Base-by-base conservation (phyloP, 345 rosid species). In the Draba incana region DNA sequence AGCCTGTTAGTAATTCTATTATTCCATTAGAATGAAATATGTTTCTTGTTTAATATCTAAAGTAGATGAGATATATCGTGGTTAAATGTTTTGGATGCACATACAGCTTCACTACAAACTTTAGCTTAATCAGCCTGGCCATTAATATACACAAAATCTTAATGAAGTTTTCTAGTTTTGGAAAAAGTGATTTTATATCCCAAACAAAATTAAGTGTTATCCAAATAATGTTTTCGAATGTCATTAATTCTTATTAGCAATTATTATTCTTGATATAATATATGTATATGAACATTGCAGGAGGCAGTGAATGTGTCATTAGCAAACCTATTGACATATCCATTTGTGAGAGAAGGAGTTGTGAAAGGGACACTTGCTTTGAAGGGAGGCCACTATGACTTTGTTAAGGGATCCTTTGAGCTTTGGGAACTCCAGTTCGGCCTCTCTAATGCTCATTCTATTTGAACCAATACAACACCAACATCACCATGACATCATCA, bases 231-330 rank as follows among this genome's bases (percentile, higher is more conserved):
- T 13, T 42, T 20, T 25, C 2, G 20, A 14, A 39, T 51, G 15
- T 61, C 45, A 12, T 44, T 45, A 13, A 8, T 56, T 8, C 10
- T 8, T 9, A 54, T 4, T 20, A 5, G 16, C 20, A 45, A 44
- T 13, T 2, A 8, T 45, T 1, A 33, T 35, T 37, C 7, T 0
- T 30, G 30, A 27, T 39, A 57, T 28, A 15, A 46, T 11, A 33
- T 28, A 28, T 1, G 12, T 51, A 48, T 12, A 42, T 51, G 54
- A 65, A 54, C 6, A 55, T 11, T 62, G 65, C 85, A 86, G 87
- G 97, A 88, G 76, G 88, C 94, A 15, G 97, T 90, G 86, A 90
- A 90, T 73, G 88, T 86, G 37, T 90, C 97, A 3, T 81, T 88
- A 46, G 92, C 81, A 56, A 87, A 90, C 77, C 71, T 90, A 10